Evolutionary conservation across 371 early-diverging fungal genomes (phyloP).

Genomic region (Dichotomocladium elegans): DNA sequence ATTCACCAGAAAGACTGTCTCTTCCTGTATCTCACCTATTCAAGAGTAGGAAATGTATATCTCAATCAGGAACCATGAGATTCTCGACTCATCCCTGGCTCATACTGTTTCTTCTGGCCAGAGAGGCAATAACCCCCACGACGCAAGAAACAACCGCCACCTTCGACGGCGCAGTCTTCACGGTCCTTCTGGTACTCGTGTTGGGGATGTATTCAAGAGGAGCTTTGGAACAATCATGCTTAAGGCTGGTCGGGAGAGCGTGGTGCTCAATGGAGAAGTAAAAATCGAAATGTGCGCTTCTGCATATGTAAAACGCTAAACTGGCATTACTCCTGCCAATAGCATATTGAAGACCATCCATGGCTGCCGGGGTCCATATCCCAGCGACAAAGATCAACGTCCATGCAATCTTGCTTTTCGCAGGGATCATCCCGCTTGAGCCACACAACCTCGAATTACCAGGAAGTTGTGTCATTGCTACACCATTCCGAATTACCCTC

Average conservation of each 20-base stretch:
- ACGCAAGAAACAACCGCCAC: conserved; percentile 1
- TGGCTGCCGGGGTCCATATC: conserved; percentile 3
- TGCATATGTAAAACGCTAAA: no score
- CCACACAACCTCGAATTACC: conserved; percentile 19
- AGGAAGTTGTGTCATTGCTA: conserved; percentile 24
- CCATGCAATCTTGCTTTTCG: conserved; percentile 18
- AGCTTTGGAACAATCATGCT: conserved; percentile 37
- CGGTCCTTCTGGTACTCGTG: conserved; percentile 21
- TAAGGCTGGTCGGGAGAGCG: conserved; percentile 28
- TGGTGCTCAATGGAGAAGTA: conserved; percentile 15
- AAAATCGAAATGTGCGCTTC: no score
- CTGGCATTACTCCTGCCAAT: no score
- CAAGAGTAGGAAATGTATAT: conserved; percentile 65
- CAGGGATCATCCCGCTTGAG: conserved; percentile 12
- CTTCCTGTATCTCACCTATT: no score
- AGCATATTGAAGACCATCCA: no score
- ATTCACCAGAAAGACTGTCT: no score
- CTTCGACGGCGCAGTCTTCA: conserved; percentile 20
- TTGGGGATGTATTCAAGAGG: conserved; percentile 28
- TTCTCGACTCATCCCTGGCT: conserved; percentile 48
- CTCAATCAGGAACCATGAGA: conserved; percentile 58
- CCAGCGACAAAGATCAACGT: conserved; percentile 3
- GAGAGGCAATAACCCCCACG: not conserved
- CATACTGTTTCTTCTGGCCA: no score
- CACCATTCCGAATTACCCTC: conserved; percentile 20